Conservation (phyloP, 1,139 yeast genomes). For the Barnettozyma hawaiiensis region DNA sequence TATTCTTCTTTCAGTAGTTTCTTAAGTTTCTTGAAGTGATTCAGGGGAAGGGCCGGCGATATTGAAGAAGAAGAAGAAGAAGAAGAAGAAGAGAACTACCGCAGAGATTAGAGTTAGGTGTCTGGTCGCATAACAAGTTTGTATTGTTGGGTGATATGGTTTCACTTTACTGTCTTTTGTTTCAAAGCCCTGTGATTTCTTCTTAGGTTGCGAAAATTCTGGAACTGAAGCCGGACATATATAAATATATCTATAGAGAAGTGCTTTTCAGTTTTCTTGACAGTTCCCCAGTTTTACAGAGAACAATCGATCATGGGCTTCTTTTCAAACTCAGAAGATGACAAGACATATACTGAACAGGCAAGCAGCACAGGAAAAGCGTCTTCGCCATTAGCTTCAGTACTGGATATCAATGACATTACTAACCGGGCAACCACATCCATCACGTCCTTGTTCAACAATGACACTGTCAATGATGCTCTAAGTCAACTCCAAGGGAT, state of each 20-base stretch:
- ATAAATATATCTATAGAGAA: neutral
- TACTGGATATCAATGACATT: constrained; percentile 5
- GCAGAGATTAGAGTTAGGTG: neutral
- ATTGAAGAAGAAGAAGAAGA: neutral
- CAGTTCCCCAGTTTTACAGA: no score
- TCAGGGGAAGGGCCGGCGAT: neutral
- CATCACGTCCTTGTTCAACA: constrained; percentile 4
- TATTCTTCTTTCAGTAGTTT: neutral
- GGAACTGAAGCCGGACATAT: neutral
- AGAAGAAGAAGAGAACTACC: no score
- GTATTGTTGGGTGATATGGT: no score
- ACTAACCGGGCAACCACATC: constrained; percentile 2
- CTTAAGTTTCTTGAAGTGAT: neutral
- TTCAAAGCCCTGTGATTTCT: no score
- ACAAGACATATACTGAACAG: constrained; percentile 4
- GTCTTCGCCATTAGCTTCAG: neutral
- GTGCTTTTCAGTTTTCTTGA: no score
- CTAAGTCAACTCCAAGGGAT: constrained; percentile 5
- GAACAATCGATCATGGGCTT: constrained; percentile 5
- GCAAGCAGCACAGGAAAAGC: constrained; percentile 1
- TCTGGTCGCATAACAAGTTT: no score
- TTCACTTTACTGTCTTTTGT: no score
- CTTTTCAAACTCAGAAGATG: constrained; percentile 7
- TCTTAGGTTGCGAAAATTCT: neutral
- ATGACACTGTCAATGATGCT: constrained; percentile 1